Evolutionary conservation across 331 rosid species (phyloP), one percentile per base, ranked within the genome.

Genomic region (Pyrus hybrid): DNA sequence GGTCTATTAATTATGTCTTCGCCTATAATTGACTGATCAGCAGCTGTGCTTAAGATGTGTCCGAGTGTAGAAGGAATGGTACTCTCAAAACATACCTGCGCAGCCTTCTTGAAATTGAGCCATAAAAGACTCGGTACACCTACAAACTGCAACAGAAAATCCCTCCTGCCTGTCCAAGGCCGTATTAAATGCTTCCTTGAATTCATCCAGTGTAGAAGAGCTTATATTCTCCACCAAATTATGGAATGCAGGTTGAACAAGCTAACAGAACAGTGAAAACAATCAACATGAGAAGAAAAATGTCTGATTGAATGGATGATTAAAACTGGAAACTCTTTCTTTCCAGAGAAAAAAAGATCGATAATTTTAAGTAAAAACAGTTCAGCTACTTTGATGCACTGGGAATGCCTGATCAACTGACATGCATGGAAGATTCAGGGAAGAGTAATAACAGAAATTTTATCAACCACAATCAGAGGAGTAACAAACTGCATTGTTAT

Each of bases 201-300:
- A 95, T 63, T 89, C 85, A 45, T 95, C 97, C 81, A 90, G 77
- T 76, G 85, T 85, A 78, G 77, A 89, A 73, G 93, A 81, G 77
- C 97, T 85, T 70, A 90, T 41, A 66, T 91, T 93, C 75, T 96
- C 99, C 85, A 92, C 81, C 58, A 84, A 77, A 82, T 90, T 78
- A 63, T 87, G 93, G 85, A 89, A 89, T 32, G 92, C 87, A 43
- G 97, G 88, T 86, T 89, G 92, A 71, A 90, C 89, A 85, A 89
- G 91, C 97, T 94, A 80, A 71, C 63, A 77, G 43, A 68, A 69
- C 37, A 33, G 37, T 33, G 37, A 33, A 33, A 33, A 33, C 37
- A 33, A 33, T 33, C 37, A 33, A 33, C 37, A 33, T 33, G 37
- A 33, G 37, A 33, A 29, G 4, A 29, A 33, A 33, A 33, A 33